Evolutionary conservation across 352 stramenopile species (phyloP).

Genomic region (Pythium scleroteichum): DNA sequence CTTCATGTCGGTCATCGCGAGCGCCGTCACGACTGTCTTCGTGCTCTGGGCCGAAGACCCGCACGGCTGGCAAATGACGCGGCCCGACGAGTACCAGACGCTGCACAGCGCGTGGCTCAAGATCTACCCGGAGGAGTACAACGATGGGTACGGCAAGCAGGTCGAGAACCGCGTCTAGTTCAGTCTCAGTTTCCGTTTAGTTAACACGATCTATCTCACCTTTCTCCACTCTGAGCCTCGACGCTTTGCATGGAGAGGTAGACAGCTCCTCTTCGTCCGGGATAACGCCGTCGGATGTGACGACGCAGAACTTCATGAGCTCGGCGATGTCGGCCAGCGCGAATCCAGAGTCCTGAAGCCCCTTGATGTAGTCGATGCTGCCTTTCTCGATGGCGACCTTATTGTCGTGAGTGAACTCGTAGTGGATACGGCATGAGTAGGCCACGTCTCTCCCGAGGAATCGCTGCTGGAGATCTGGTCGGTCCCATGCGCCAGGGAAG

Average conservation of each 20-base stretch:
- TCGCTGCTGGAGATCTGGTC: constrained; percentile 14
- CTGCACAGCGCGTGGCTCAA: constrained; percentile 79
- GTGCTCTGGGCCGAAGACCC: constrained; percentile 85
- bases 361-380: constrained; percentile 23
- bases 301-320: constrained; percentile 30
- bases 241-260: too few species aligned
- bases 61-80: constrained; percentile 70
- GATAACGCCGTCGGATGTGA: background rate
- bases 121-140: constrained; percentile 85
- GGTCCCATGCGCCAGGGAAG: background rate
- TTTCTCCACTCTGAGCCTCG: too few species aligned
- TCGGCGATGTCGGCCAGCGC: constrained; percentile 39
- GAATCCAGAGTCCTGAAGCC: constrained; percentile 25
- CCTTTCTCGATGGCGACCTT: constrained; percentile 12
- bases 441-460: constrained; percentile 18
- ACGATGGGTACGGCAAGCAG: constrained; percentile 77
- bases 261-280: too few species aligned
- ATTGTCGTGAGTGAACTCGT: constrained; percentile 19
- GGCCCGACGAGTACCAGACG: constrained; percentile 64
- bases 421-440: constrained; percentile 18
- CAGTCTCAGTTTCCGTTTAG: too few species aligned
- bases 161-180: constrained; percentile 28
- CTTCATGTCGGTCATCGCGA: constrained; percentile 75
- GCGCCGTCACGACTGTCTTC: constrained; percentile 81
- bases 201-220: too few species aligned